Base-by-base conservation (phyloP, 2,329 filamentous ascomycete genomes). In the Cladophialophora bantiana region DNA sequence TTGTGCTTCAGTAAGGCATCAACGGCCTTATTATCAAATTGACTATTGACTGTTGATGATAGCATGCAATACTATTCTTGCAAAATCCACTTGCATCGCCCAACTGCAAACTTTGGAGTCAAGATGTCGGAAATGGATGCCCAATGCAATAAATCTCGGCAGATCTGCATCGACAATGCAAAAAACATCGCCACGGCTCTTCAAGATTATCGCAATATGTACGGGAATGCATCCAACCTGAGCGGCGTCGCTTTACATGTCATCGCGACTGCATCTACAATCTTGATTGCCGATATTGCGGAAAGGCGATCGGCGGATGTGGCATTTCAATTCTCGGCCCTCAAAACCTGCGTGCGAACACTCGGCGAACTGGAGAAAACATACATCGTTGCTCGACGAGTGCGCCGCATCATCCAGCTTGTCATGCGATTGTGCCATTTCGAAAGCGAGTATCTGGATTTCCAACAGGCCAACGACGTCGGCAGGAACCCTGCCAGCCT, bases 341-440 rank as follows among this genome's bases (percentile, higher is more conserved):
- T 71, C 38, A 68, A 66, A 40, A 32, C 59, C n/a, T 71, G 69
- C 62, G 67, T 71, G 15, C 61, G 65, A 12, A 67, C 69, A 9
- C 67, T 71, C 20, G 35, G 63, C 12, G 69, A 71, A 35, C 56
- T 71, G 18, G 69, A 71, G 57, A 63, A 64, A 12, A 69, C 67
- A 12, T 69, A 69, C 38, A 54, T 71, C 12, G 69, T 71, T n/a
- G 67, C 69, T 15, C 57, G 56, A 13, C 31, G 62, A 31, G 62
- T 65, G 42, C 42, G 62, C 50, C 56, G 57, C 32, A 64, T 64
- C 54, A 50, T 57, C 40, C 61, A 64, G 35, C 42, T 64, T 31
- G 57, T 64, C n/a, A 64, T 64, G 18, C n/a, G 61, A 18, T 15
- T 64, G 40, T 64, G 61, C 32, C 61, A 64, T 38, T 54, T 64